These are phyloP conservation scores for Debaryomyces robertsiae DNA, from an alignment of 1,139 yeast species.

Conservation along the genomic window DNA sequence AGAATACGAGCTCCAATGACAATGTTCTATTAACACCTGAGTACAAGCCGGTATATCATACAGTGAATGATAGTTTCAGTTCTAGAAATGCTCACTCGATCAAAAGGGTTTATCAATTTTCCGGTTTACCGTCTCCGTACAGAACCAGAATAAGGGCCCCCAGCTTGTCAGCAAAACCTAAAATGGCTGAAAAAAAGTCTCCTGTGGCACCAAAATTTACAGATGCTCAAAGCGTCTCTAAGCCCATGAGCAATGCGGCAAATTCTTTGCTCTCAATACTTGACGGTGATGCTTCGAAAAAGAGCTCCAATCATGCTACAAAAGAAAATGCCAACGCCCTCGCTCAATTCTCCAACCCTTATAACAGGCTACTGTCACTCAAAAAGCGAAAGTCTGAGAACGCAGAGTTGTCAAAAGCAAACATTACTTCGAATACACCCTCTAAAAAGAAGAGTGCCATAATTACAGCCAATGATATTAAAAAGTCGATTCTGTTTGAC, in stretches of 20 bases:
- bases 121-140: conserved; percentile 68
- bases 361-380: conserved; percentile 34
- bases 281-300: conserved; percentile 36
- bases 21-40: conserved; percentile 39
- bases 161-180: conserved; percentile 18
- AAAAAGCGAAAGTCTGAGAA: conserved; percentile 20
- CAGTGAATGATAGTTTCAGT: conserved; percentile 30
- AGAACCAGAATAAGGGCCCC: conserved; percentile 51
- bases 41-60: conserved; percentile 42
- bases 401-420: neutral
- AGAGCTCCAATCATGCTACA: conserved; percentile 14
- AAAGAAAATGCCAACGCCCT: conserved; percentile 12
- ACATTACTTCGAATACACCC: conserved; percentile 9
- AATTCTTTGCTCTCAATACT: conserved; percentile 63
- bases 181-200: conserved; percentile 7
- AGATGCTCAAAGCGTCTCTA: conserved; percentile 11
- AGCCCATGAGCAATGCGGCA: conserved; percentile 64
- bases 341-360: conserved; percentile 55
- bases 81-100: conserved; percentile 35
- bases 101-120: conserved; percentile 60
- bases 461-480: conserved; percentile 40
- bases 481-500: conserved; percentile 39
- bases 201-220: conserved; percentile 7
- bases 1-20: conserved; percentile 16
- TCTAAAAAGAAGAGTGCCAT: conserved; percentile 14